phyloP scores from a whole-genome alignment of 1,284 basidiomycete species.

The Waitea zeae region DNA sequence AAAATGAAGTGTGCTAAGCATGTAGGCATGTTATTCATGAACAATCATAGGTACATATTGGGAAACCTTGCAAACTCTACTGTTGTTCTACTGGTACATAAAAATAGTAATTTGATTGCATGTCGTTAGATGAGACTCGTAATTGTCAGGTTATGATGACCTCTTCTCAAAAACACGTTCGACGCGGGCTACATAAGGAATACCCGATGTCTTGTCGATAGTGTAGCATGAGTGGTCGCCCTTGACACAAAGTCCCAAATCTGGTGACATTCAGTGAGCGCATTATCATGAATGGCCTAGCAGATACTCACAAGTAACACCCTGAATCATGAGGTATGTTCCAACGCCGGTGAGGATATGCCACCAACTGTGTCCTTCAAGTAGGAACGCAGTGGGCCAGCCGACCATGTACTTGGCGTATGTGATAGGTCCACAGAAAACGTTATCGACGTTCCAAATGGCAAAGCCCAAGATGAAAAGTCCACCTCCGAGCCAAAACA shows the following conservation, averaged over 20 bases:
- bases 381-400: constrained; percentile 45
- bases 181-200: constrained; percentile 20
- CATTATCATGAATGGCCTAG: neutral
- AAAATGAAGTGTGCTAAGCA: no score
- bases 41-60: no score
- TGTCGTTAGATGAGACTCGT: no score
- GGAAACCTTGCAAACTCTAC: no score
- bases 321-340: constrained; percentile 2
- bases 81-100: no score
- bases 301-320: constrained; percentile 1
- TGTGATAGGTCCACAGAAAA: constrained; percentile 41
- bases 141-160: no score
- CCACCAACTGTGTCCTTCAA: constrained; percentile 64
- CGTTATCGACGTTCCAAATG: constrained; percentile 55
- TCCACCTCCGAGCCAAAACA: constrained; percentile 28
- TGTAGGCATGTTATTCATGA: no score
- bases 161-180: no score
- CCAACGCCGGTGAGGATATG: constrained; percentile 39
- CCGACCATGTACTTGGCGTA: constrained; percentile 33
- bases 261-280: constrained; percentile 14
- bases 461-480: constrained; percentile 41
- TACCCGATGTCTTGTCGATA: constrained; percentile 19
- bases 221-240: constrained; percentile 33
- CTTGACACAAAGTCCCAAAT: constrained; percentile 39
- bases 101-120: no score